phyloP scores from a whole-genome alignment of 129 eudicot genomes.

The Tagetes erecta region DNA sequence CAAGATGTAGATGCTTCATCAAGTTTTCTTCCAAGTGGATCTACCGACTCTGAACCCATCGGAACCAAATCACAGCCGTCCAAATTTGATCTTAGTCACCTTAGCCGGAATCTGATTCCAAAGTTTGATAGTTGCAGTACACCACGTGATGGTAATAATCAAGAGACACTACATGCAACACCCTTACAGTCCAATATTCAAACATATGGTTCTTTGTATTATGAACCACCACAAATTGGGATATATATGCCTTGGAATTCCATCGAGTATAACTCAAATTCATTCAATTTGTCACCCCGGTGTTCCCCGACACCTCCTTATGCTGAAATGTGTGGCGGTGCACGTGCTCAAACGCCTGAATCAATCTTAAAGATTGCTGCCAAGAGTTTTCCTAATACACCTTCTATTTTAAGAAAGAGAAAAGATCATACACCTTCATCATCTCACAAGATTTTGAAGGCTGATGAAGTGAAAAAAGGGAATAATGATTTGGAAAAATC shows the following conservation, averaged over 20 bases:
- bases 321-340: conserved; percentile 40
- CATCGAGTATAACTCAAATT: conserved; percentile 41
- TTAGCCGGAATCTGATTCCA: conserved; percentile 36
- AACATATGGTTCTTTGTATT: conserved; percentile 57
- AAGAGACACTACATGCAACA: conserved; percentile 34
- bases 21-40: conserved; percentile 42
- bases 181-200: conserved; percentile 43
- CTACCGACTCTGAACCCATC: conserved; percentile 45
- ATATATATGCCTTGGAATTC: conserved; percentile 36
- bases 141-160: conserved; percentile 28
- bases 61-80: conserved; percentile 35
- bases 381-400: conserved; percentile 79
- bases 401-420: conserved; percentile 86
- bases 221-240: conserved; percentile 67
- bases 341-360: conserved; percentile 58
- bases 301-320: conserved; percentile 70
- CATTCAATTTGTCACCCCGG: conserved; percentile 33
- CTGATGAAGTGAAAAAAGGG: conserved; percentile 26
- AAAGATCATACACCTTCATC: conserved; percentile 37
- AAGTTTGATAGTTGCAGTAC: conserved; percentile 41
- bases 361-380: conserved; percentile 85
- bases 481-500: conserved; percentile 35
- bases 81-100: conserved; percentile 37
- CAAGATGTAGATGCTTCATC: conserved; percentile 48
- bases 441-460: conserved; percentile 38